Evolutionary conservation across 352 stramenopile species (phyloP).

Genomic region (Globisporangium orthogonon): DNA sequence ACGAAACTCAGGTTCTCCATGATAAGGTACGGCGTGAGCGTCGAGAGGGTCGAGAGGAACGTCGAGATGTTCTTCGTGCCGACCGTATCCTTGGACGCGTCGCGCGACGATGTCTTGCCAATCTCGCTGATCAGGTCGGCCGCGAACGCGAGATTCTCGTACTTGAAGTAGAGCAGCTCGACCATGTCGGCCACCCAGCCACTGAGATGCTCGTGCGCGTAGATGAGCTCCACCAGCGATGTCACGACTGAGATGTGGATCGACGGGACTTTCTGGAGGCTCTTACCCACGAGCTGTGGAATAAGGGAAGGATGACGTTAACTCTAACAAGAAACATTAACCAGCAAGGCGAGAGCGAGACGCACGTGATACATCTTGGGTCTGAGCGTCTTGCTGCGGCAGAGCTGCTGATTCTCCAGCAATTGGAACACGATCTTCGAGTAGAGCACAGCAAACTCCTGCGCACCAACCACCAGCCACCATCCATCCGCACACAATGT

Average conservation of each 20-base stretch:
- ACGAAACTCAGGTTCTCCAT: slow-evolving; percentile 77
- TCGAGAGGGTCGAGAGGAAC: slow-evolving; percentile 62
- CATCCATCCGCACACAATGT: no score
- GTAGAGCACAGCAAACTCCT: slow-evolving; percentile 76
- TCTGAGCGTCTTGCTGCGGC: slow-evolving; percentile 53
- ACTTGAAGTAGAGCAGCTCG: slow-evolving; percentile 51
- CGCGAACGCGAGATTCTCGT: slow-evolving; percentile 55
- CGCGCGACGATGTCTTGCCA: slow-evolving; percentile 59
- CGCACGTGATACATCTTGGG: slow-evolving; percentile 63
- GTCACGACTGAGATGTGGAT: slow-evolving; percentile 67
- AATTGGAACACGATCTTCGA: slow-evolving; percentile 63
- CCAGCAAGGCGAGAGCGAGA: background rate
- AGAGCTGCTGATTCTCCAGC: slow-evolving; percentile 55
- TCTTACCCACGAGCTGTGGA: slow-evolving; percentile 47
- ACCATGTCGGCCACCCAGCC: slow-evolving; percentile 53
- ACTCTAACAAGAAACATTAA: no score
- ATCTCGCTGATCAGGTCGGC: slow-evolving; percentile 74
- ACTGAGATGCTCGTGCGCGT: slow-evolving; percentile 64
- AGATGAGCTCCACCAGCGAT: slow-evolving; percentile 69
- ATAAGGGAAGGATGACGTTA: no score
- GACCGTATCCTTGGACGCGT: slow-evolving; percentile 60
- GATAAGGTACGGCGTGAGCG: slow-evolving; percentile 54
- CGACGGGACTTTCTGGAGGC: slow-evolving; percentile 48
- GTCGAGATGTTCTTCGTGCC: slow-evolving; percentile 73
- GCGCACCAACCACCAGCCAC: background rate